Evolutionary conservation across 2,329 filamentous ascomycete genomes (phyloP), one percentile per base, ranked within the genome.

Genomic region (Saccharata proteae): DNA sequence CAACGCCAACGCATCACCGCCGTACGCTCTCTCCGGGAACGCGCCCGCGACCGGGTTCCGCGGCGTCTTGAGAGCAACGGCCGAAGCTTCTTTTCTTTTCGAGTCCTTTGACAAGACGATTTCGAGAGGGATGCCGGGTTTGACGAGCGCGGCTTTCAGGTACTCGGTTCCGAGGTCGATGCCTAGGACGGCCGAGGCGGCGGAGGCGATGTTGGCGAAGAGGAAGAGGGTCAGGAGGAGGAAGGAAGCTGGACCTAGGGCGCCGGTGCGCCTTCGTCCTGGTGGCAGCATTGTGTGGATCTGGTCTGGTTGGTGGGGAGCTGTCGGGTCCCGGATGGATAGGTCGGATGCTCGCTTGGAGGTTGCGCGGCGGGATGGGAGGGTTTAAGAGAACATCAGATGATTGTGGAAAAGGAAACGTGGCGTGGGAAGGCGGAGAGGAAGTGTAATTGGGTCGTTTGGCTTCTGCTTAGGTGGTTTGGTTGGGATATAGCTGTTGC

Each of bases 41-140:
- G 72, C 77, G 45, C 71, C 71, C n/a, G 74, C 68, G 5, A 35
- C 23, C 9, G 32, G 32, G 11, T 21, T 20, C 17, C 27, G 32
- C n/a, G 32, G 32, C 21, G 86, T 84, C 61, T 98, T 96, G 64
- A 98, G 96, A 25, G 84, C 80, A 44, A 98, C 76, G 24, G 85
- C 86, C 2, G 86, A 83, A 15, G 72, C 73, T 57, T 98, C 90
- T 66, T 98, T 98, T 51, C 90, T 80, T 57, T 93, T 82, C 17
- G 90, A 94, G 61, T 98, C 90, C 56, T 96, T 98, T 17, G 86
- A 94, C 35, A 94, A 71, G 55, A 98, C 88, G 43, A 98, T 96
- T 44, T 98, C 90, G 52, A 98, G 82, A 8, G 90, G 90, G 31
- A 93, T 88, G 38, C 90, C 90, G 2, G 90, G 90, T 62, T 96